Evolutionary conservation across 768 basidiomycete species (phyloP).

Genomic region (Hygrocybe coccinea): DNA sequence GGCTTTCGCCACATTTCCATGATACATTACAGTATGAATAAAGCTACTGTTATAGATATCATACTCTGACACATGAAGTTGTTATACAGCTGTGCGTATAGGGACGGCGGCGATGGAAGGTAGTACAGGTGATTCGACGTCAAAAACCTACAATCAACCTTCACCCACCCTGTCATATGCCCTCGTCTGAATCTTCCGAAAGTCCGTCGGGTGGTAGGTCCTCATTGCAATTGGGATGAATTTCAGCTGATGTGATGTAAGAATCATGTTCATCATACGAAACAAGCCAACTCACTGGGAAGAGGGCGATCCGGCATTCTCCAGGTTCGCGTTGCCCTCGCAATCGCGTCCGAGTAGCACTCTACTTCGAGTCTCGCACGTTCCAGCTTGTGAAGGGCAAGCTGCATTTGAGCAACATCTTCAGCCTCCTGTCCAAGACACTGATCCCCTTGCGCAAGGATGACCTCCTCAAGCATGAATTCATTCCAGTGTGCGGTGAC

Average conservation of each 20-base stretch:
- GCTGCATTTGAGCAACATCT: neutral
- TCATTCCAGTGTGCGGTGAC: neutral
- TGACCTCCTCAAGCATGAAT: neutral
- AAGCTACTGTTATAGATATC: no score
- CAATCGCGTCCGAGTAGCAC: neutral
- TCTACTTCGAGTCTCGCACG: neutral
- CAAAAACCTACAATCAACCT: no score
- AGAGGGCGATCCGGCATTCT: neutral
- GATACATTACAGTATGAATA: no score
- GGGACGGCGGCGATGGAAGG: no score
- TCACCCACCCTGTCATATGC: neutral
- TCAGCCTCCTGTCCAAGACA: neutral
- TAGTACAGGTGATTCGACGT: no score
- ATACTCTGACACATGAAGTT: no score
- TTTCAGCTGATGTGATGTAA: neutral
- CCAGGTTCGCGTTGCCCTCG: neutral
- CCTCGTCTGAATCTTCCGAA: neutral
- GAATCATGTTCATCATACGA: neutral
- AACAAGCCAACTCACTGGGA: neutral
- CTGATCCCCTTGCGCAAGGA: neutral
- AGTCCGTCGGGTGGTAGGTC: neutral
- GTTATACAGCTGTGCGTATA: no score
- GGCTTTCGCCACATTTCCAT: no score
- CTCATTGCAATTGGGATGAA: neutral
- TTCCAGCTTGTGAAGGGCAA: neutral